Evolutionary conservation across 345 rosid genomes (phyloP).

Genomic region (Acer negundo): DNA sequence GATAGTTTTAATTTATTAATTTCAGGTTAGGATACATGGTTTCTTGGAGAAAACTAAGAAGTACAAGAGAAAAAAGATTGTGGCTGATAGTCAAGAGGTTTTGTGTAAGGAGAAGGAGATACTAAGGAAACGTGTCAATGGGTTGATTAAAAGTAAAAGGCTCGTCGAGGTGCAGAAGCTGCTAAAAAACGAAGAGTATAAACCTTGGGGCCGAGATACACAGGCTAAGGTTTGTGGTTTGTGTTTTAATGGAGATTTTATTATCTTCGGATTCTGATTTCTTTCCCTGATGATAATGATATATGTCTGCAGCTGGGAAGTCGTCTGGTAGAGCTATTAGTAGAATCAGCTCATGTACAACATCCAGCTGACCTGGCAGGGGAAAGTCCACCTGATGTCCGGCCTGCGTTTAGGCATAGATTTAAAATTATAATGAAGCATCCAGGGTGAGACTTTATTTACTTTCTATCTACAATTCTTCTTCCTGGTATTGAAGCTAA

Average conservation of each 20-base stretch:
- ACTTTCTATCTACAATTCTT: background rate
- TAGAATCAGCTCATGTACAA: constrained; percentile 84
- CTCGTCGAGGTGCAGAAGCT: constrained; percentile 67
- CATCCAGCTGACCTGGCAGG: constrained; percentile 70
- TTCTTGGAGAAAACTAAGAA: constrained; percentile 73
- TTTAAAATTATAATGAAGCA: constrained; percentile 54
- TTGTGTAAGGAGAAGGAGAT: constrained; percentile 55
- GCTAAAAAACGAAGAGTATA: constrained; percentile 60
- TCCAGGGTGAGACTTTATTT: constrained; percentile 56
- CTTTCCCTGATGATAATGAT: background rate
- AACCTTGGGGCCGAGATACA: constrained; percentile 86
- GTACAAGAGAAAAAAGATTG: constrained; percentile 45
- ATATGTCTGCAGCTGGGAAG: constrained; percentile 74
- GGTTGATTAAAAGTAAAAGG: constrained; percentile 71
- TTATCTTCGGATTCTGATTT: constrained; percentile 5
- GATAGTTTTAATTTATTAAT: constrained; percentile 15
- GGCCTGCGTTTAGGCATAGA: constrained; percentile 89
- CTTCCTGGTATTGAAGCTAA: background rate
- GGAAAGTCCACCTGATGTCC: constrained; percentile 75
- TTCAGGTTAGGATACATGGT: constrained; percentile 76
- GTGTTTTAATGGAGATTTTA: constrained; percentile 14
- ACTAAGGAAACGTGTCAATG: constrained; percentile 72
- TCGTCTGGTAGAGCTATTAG: constrained; percentile 77
- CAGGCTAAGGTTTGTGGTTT: constrained; percentile 89
- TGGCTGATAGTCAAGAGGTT: constrained; percentile 46